These are phyloP conservation scores for Mycena sp. DNA, from an alignment of 1,284 basidiomycete species.

Conservation along the genomic window DNA sequence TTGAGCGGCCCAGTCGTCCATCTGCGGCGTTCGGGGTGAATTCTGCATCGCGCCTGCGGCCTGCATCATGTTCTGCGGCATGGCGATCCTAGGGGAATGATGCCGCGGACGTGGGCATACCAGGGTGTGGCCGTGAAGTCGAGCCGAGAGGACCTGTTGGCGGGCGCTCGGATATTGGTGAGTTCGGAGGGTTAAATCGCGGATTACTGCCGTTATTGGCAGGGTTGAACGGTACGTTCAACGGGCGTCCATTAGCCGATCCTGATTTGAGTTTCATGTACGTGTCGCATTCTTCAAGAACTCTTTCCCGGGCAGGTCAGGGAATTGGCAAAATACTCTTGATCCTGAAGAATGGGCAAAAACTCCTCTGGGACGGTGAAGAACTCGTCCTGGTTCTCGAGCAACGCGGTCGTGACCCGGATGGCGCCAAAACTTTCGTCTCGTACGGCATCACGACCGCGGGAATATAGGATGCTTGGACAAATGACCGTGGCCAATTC, in stretches of 20 bases:
- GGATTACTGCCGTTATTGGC: conserved; percentile 41
- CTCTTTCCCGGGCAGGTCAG: conserved; percentile 87
- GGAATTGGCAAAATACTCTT: conserved; percentile 85
- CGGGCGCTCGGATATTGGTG: conserved; percentile 49
- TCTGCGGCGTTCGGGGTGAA: conserved; percentile 49
- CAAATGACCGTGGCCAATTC: conserved; percentile 98
- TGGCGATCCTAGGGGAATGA: conserved; percentile 44
- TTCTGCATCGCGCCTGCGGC: conserved; percentile 33
- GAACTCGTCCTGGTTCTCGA: conserved; percentile 96
- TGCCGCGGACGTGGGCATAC: conserved; percentile 37
- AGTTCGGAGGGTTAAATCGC: conserved; percentile 45
- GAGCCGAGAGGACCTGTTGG: conserved; percentile 41
- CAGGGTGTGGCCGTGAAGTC: conserved; percentile 39
- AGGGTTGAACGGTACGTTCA: conserved; percentile 39
- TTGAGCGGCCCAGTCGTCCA: conserved; percentile 57
- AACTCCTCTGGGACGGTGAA: conserved; percentile 91
- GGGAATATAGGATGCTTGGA: conserved; percentile 93
- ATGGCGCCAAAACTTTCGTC: conserved; percentile 96
- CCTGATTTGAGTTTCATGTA: conserved; percentile 63
- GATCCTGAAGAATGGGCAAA: conserved; percentile 82
- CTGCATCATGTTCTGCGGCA: too few species aligned
- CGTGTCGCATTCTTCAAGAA: conserved; percentile 91
- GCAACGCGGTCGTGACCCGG: conserved; percentile 82
- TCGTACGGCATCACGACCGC: conserved; percentile 86
- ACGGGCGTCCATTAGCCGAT: conserved; percentile 47